Conservation (phyloP, 1,284 basidiomycete species). For the Apiotrichum siamense region DNA sequence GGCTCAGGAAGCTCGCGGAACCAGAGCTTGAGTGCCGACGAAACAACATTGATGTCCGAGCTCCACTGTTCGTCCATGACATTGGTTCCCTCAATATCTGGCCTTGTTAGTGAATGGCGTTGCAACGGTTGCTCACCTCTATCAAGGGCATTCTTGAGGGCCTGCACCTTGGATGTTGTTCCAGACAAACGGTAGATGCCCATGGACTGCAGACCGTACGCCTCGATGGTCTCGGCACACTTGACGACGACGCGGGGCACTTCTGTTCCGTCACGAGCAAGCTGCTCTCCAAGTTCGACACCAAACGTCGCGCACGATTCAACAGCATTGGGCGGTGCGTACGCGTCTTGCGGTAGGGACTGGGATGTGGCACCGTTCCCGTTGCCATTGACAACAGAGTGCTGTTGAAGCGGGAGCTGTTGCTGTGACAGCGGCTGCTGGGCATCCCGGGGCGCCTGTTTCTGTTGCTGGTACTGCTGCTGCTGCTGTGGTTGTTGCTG, state of each 20-base stretch:
- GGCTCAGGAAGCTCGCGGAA: slow-evolving; percentile 94
- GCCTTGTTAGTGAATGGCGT: neutral
- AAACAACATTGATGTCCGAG: slow-evolving; percentile 90
- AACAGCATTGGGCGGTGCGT: slow-evolving; percentile 28
- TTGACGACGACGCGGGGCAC: slow-evolving; percentile 83
- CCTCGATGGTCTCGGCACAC: slow-evolving; percentile 87
- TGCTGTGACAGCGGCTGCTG: slow-evolving; percentile 8
- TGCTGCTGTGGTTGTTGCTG: neutral
- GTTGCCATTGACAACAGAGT: slow-evolving; percentile 10
- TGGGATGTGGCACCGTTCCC: slow-evolving; percentile 1
- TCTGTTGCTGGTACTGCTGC: neutral
- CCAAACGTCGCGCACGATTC: slow-evolving; percentile 65
- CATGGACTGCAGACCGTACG: slow-evolving; percentile 68
- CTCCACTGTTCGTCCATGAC: slow-evolving; percentile 83
- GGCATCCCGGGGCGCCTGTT: neutral
- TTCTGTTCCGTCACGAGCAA: slow-evolving; percentile 80
- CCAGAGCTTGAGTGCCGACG: slow-evolving; percentile 92
- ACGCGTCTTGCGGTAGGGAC: slow-evolving; percentile 6
- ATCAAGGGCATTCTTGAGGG: slow-evolving; percentile 78
- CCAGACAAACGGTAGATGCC: slow-evolving; percentile 94
- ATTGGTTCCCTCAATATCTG: slow-evolving; percentile 79
- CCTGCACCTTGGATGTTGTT: slow-evolving; percentile 78
- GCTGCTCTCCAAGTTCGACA: slow-evolving; percentile 84
- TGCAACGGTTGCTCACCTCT: slow-evolving; percentile 56
- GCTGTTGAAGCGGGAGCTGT: slow-evolving; percentile 7